These are phyloP conservation scores for Ogataea methanolica DNA, from an alignment of 805 yeast species.

Conservation along the genomic window DNA sequence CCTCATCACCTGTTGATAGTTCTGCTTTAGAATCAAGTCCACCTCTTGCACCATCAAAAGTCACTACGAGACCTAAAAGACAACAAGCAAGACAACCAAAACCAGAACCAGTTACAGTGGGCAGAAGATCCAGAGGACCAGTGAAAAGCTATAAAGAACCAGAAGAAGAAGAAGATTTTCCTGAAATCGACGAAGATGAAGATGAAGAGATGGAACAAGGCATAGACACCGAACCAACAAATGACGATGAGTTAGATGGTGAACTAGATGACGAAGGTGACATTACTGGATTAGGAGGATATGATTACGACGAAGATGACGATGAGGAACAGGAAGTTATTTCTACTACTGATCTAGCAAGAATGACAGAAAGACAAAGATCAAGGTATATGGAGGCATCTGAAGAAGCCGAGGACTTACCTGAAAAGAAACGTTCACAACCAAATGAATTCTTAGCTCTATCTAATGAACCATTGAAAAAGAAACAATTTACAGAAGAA, in stretches of 20 bases:
- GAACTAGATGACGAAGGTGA: conserved; percentile 7
- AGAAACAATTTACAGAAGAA: conserved; percentile 70
- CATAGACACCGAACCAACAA: conserved; percentile 3
- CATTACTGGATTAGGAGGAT: conserved; percentile 10
- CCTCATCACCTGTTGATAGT: neutral
- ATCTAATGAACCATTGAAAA: conserved; percentile 39
- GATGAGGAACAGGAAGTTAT: conserved; percentile 38
- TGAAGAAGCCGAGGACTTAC: conserved; percentile 19
- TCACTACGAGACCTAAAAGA: neutral
- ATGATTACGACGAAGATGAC: conserved; percentile 16
- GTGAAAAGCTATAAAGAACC: conserved; percentile 17
- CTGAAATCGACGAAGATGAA: conserved; percentile 22
- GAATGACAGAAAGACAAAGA: conserved; percentile 55
- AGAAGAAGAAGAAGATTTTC: conserved; percentile 16
- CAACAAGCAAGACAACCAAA: neutral
- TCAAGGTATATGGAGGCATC: conserved; percentile 35
- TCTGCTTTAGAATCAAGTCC: neutral
- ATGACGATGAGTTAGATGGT: conserved; percentile 9
- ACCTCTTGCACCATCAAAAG: neutral
- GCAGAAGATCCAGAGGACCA: conserved; percentile 8
- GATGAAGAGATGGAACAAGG: conserved; percentile 9
- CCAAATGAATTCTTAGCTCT: conserved; percentile 30
- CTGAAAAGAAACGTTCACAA: conserved; percentile 6
- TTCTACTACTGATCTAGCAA: conserved; percentile 37
- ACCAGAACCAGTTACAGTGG: conserved; percentile 1